Conservation (phyloP, 2,329 filamentous ascomycete genomes). For the Fonsecaea pugnacius region DNA sequence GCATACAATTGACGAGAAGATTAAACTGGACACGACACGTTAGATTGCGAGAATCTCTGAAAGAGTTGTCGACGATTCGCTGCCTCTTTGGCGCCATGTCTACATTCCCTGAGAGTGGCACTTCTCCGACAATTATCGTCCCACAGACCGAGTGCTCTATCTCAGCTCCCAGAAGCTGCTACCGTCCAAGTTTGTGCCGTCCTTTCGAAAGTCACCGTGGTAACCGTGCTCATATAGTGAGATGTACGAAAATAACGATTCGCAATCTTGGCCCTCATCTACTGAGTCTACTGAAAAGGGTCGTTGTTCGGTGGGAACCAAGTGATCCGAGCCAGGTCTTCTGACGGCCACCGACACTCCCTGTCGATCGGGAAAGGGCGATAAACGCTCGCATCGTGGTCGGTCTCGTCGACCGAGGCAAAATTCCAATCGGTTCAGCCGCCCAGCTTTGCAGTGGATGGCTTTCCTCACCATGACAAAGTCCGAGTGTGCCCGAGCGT, state of each 20-base stretch:
- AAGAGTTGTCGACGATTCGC: background rate
- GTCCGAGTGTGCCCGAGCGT: constrained; percentile 10
- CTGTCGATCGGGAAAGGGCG: background rate
- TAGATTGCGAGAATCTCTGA: background rate
- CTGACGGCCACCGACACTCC: background rate
- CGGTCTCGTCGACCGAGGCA: constrained; percentile 4
- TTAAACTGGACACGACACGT: background rate
- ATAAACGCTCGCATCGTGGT: background rate
- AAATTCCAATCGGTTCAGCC: background rate
- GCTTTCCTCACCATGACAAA: background rate
- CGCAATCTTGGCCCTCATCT: background rate
- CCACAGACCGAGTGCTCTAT: background rate
- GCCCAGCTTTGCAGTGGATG: background rate
- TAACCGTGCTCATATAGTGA: too few species aligned
- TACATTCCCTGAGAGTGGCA: background rate
- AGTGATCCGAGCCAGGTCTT: background rate
- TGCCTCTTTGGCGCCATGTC: background rate
- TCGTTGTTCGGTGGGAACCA: background rate
- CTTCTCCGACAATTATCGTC: background rate
- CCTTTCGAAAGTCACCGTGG: background rate
- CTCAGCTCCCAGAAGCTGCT: background rate
- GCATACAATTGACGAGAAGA: constrained; percentile 19
- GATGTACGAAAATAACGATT: too few species aligned
- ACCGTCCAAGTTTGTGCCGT: too few species aligned
- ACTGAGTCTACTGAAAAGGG: background rate